Conservation (phyloP, 2,329 filamentous ascomycete species). For the Chaetomium sp. region DNA sequence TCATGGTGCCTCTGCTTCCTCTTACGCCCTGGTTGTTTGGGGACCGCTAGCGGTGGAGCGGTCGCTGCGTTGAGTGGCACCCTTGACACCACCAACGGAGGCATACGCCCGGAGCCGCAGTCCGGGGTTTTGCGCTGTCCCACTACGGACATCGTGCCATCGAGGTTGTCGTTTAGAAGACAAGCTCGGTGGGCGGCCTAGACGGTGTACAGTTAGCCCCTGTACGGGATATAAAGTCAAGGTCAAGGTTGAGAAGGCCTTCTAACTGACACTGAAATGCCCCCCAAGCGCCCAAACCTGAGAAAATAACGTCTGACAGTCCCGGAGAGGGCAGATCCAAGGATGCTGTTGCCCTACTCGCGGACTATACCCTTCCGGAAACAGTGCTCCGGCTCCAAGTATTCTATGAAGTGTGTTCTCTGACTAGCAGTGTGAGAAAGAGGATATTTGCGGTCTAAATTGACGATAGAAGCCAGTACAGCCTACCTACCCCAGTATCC, state of each 20-base stretch:
- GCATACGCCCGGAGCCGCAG: conserved; percentile 7
- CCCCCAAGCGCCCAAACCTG: conserved; percentile 13
- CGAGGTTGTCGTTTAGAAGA: conserved; percentile 18
- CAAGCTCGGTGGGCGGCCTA: conserved; percentile 14
- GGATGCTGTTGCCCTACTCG: not conserved
- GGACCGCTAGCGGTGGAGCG: conserved; percentile 8
- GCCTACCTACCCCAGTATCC: conserved; percentile 11
- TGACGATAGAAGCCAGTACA: not conserved
- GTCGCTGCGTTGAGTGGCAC: conserved; percentile 4
- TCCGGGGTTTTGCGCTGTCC: conserved; percentile 12
- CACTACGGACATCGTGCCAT: conserved; percentile 13
- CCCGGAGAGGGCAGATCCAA: conserved; percentile 17
- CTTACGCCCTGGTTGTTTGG: conserved; percentile 7
- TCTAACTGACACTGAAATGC: conserved; percentile 18
- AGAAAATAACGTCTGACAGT: conserved; percentile 14
- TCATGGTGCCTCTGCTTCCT: not conserved
- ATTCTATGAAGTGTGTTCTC: conserved; percentile 3
- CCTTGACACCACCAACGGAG: conserved; percentile 15
- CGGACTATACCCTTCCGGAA: conserved; percentile 16
- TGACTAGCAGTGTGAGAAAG: not conserved
- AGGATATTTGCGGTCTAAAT: not conserved
- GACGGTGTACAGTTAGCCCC: not conserved
- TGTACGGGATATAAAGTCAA: not conserved
- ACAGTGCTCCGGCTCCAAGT: conserved; percentile 13
- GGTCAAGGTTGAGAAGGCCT: not conserved